These are phyloP conservation scores for Trebouxiophyceae sp. DNA, from an alignment of 163 green algal species.

Conservation along the genomic window DNA sequence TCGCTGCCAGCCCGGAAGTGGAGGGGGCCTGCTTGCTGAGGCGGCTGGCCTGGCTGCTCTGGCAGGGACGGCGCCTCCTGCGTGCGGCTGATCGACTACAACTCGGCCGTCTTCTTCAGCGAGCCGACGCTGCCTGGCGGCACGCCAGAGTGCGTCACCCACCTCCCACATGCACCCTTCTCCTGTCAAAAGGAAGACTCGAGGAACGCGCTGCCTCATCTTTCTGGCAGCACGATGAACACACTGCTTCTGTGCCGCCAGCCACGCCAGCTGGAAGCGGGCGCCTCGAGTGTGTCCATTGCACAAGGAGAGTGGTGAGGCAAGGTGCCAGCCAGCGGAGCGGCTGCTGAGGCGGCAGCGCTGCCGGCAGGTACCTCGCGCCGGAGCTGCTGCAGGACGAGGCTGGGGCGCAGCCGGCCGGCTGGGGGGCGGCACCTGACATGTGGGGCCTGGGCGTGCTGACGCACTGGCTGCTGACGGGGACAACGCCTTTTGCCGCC, in stretches of 20 bases:
- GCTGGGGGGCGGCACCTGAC: slow-evolving; percentile 25
- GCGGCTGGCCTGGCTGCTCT: neutral
- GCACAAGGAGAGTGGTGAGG: no score
- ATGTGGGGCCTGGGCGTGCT: slow-evolving; percentile 32
- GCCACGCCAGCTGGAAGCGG: no score
- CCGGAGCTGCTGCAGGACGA: slow-evolving; percentile 27
- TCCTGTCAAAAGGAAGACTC: no score
- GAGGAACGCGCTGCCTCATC: no score
- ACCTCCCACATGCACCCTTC: neutral
- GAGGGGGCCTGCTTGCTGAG: no score
- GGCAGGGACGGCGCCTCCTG: slow-evolving; percentile 21
- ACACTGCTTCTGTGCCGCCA: no score
- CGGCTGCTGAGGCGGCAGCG: no score
- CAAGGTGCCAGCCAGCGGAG: no score
- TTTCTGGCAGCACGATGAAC: no score
- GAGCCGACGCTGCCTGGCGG: slow-evolving; percentile 35
- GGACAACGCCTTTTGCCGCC: neutral
- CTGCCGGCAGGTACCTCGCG: slow-evolving; percentile 37
- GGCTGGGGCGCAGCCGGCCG: slow-evolving; percentile 4
- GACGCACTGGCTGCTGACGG: slow-evolving; percentile 31
- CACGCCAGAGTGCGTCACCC: slow-evolving; percentile 13
- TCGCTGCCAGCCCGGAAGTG: no score
- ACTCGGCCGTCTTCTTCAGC: slow-evolving; percentile 29
- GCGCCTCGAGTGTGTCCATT: no score
- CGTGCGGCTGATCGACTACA: slow-evolving; percentile 46